These are phyloP conservation scores for Hypoxylon rubiginosum DNA, from an alignment of 2,329 filamentous ascomycete genomes.

Conservation along the genomic window DNA sequence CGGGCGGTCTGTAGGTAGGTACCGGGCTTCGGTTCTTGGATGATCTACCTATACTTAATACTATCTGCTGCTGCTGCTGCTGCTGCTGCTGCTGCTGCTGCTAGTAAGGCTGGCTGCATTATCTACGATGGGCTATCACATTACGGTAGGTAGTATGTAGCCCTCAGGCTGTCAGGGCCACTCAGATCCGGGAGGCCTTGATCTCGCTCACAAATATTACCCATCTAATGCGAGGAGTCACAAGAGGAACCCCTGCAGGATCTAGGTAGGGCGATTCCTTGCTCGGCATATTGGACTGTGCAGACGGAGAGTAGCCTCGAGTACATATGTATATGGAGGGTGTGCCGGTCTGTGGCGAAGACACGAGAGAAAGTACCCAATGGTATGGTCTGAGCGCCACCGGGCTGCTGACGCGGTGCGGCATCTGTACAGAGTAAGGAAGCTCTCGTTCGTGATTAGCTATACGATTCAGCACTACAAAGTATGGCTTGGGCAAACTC, in stretches of 20 bases:
- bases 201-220: constrained; percentile 38
- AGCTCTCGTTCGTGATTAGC: constrained; percentile 27
- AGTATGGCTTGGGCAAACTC: constrained; percentile 7
- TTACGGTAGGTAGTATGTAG: constrained; percentile 7
- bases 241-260: constrained; percentile 42
- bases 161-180: constrained; percentile 11
- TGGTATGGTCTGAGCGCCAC: constrained; percentile 36
- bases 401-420: constrained; percentile 32
- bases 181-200: constrained; percentile 26
- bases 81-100: background rate
- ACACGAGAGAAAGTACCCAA: constrained; percentile 24
- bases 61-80: background rate
- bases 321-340: constrained; percentile 4
- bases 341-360: constrained; percentile 23
- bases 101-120: constrained; percentile 24
- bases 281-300: constrained; percentile 29
- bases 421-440: constrained; percentile 19
- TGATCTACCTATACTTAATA: background rate
- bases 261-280: constrained; percentile 39
- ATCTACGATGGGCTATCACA: constrained; percentile 29
- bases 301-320: constrained; percentile 1
- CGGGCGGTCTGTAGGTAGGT: background rate
- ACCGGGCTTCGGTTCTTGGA: background rate
- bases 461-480: constrained; percentile 9
- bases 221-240: constrained; percentile 43